Base-by-base conservation (phyloP, 1,284 basidiomycete species). In the Leccinum fallax region DNA sequence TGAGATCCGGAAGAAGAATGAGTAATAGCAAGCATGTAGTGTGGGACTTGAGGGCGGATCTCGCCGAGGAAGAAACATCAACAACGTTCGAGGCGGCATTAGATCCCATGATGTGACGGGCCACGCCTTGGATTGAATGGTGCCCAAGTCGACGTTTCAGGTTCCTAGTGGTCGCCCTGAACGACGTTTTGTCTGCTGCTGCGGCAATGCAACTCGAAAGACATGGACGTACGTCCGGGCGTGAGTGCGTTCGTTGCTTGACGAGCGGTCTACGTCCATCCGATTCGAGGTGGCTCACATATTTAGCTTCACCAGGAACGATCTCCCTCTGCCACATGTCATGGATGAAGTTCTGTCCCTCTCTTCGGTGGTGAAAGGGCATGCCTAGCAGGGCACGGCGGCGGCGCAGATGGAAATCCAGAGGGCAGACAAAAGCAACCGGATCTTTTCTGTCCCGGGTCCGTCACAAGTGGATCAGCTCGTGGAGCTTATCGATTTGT, bases 11-110 rank as follows among this genome's bases (percentile, higher is more conserved):
- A 56, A 56, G 65, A 26, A 49, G 24, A 28, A 52, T 26, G 26
- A 52, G 19, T 21, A 28, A 52, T 26, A 52, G 49, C 26, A 52
- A 28, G 24, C 11, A 40, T 26, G 36, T 43, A 52, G 24, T 36
- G 61, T 53, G 58, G 68, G 59, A 72, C 64, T 58, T 73, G 71
- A 70, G 69, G 57, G 59, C 69, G 72, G 69, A 71, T 74, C 72
- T 71, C 70, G 16, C 70, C 63, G 60, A 61, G 48, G 48, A 57
- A 52, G 49, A 24, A 52, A 52, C 49, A 15, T 13, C 48, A 26
- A 28, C 34, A 53, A 61, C 59, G 57, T 63, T 68, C 61, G 15
- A 51, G 46, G 67, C 72, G 69, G 72, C 67, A 61, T 64, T 73
- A 61, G 65, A 52, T 52, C 26, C 15, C 24, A 52, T 28, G 26